phyloP scores from a whole-genome alignment of 169 alveolate genomes.

The Eimeria maxima region DNA sequence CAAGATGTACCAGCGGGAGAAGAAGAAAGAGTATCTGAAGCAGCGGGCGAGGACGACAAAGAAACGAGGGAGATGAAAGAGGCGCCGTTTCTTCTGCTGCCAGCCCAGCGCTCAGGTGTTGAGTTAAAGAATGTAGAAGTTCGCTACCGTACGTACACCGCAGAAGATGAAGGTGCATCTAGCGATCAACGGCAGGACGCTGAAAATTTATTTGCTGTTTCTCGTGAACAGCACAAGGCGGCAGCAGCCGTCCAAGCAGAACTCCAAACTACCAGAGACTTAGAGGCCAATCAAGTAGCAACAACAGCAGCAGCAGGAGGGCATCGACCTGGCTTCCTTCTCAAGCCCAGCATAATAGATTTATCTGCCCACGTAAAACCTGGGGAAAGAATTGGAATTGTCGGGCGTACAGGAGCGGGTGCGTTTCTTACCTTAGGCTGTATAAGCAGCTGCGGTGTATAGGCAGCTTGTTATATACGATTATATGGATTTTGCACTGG shows the following conservation, averaged over 20 bases:
- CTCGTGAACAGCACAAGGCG: background rate
- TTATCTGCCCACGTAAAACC: conserved; percentile 88
- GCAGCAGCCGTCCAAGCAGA: background rate
- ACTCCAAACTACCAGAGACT: background rate
- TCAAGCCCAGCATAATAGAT: conserved; percentile 87
- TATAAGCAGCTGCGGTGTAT: background rate
- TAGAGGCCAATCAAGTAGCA: conserved; percentile 35
- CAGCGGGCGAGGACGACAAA: background rate
- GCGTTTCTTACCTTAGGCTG: background rate
- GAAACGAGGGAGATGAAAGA: background rate
- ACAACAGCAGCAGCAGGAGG: background rate
- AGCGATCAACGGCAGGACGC: background rate
- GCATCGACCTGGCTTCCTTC: conserved; percentile 48
- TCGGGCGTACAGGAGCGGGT: conserved; percentile 96
- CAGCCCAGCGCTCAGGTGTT: background rate
- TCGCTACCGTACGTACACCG: conserved; percentile 43
- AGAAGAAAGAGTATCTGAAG: background rate
- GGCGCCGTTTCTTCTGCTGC: background rate
- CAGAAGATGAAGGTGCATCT: background rate
- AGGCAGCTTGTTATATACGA: background rate
- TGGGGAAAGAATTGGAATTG: conserved; percentile 90
- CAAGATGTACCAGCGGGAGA: background rate
- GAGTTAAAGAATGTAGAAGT: conserved; percentile 25
- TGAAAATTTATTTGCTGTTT: background rate
- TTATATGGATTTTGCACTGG: background rate